Conservation (phyloP, 2,329 filamentous ascomycete species). For the Fusarium acutatum region DNA sequence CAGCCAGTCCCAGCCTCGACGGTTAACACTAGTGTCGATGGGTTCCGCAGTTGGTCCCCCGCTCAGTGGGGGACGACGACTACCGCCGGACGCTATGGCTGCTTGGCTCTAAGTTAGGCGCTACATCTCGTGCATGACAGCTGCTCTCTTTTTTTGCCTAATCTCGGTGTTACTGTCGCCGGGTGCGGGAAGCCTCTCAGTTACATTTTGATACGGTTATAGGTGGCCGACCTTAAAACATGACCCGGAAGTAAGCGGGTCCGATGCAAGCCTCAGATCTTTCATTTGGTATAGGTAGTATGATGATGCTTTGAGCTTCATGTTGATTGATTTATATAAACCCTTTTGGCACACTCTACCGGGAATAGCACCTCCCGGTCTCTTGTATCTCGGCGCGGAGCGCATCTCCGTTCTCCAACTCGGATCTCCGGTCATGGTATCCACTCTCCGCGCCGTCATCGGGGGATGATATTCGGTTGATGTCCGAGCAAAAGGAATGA, state of each 20-base stretch:
- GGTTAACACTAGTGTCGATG: constrained; percentile 32
- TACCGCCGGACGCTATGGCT: constrained; percentile 8
- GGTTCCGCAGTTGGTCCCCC: constrained; percentile 28
- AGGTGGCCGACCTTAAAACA: background rate
- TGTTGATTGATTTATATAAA: background rate
- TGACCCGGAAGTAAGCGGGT: background rate
- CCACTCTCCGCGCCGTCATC: constrained; percentile 41
- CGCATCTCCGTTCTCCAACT: constrained; percentile 40
- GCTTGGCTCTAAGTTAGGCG: constrained; percentile 18
- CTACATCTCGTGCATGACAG: constrained; percentile 24
- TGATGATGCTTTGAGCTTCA: background rate
- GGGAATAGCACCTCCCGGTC: constrained; percentile 18
- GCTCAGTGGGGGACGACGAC: constrained; percentile 20
- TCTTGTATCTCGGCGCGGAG: constrained; percentile 38
- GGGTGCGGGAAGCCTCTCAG: constrained; percentile 8
- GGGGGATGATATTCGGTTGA: constrained; percentile 25
- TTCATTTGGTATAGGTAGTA: background rate
- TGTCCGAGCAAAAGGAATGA: constrained; percentile 17
- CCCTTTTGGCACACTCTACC: constrained; percentile 9
- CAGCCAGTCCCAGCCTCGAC: constrained; percentile 35
- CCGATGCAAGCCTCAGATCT: background rate
- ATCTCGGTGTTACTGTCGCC: constrained; percentile 35
- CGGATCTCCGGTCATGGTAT: constrained; percentile 38
- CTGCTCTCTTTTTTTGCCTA: constrained; percentile 20
- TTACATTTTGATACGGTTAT: background rate